Percentiles rank a stretch among this genome's conserved stretches.
Conservation (phyloP, 163 green algal species). For the Scenedesmus sp. region DNA sequence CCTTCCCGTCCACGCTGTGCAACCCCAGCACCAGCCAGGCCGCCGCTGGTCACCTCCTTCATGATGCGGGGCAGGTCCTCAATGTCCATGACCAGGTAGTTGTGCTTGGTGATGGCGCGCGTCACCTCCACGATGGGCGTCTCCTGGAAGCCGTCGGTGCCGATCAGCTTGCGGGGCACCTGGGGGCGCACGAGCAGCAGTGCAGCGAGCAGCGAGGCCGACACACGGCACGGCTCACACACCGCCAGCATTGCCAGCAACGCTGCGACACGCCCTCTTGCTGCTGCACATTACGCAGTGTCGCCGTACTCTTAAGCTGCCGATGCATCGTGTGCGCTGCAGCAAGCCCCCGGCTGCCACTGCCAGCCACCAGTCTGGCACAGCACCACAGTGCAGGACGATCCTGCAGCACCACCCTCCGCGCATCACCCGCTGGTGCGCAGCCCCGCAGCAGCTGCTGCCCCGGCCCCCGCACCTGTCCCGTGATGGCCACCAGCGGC, state of each 20-base stretch:
- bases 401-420: no score
- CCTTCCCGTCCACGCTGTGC: no score
- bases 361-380: no score
- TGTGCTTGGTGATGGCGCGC: constrained; percentile 99
- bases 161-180: constrained; percentile 57
- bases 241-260: neutral
- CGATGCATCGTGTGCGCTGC: no score
- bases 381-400: no score
- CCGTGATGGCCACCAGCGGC: constrained; percentile 98
- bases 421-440: no score
- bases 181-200: neutral
- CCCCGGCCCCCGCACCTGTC: constrained; percentile 76
- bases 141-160: constrained; percentile 87
- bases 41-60: constrained; percentile 83
- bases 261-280: neutral
- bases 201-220: no score
- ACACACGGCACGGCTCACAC: neutral
- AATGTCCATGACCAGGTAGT: constrained; percentile 99
- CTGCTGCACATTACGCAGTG: neutral
- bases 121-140: constrained; percentile 99
- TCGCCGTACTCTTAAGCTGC: no score
- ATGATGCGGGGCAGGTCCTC: constrained; percentile 97
- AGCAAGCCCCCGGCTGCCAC: no score
- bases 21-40: no score
- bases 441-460: neutral